Conservation (phyloP, 2,329 filamentous ascomycete species). For the Zymoseptoria tritici region DNA sequence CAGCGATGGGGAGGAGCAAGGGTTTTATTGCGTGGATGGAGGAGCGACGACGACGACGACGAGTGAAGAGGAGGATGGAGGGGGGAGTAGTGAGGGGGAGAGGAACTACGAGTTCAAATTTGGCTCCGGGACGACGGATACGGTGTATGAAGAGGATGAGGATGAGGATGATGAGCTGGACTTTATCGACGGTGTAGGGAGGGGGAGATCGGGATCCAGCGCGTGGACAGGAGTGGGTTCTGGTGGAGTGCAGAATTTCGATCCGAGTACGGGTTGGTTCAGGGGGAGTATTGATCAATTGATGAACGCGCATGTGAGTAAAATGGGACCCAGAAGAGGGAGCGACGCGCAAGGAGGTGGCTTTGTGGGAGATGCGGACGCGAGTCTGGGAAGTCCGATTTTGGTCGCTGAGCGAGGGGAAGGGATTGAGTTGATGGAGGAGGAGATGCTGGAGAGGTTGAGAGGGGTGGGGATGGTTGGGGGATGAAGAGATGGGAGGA, state of each 20-base stretch:
- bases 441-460: background rate
- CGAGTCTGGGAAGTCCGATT: background rate
- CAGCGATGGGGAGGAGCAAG: constrained; percentile 27
- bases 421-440: background rate
- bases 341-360: background rate
- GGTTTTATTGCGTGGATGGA: constrained; percentile 26
- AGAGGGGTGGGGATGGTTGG: background rate
- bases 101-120: constrained; percentile 25
- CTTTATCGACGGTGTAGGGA: constrained; percentile 8
- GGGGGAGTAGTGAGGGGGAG: constrained; percentile 11
- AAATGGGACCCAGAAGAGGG: background rate
- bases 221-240: background rate
- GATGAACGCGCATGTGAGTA: constrained; percentile 8
- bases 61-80: constrained; percentile 20
- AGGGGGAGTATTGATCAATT: constrained; percentile 27
- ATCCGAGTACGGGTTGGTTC: constrained; percentile 27
- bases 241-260: constrained; percentile 22
- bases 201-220: background rate
- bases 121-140: constrained; percentile 7
- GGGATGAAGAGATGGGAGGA: background rate
- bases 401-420: background rate
- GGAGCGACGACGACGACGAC: constrained; percentile 18
- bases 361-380: background rate
- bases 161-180: constrained; percentile 17
- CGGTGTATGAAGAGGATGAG: constrained; percentile 12